These are phyloP conservation scores for Seiridium unicorne DNA, from an alignment of 2,329 filamentous ascomycete genomes.

Conservation along the genomic window DNA sequence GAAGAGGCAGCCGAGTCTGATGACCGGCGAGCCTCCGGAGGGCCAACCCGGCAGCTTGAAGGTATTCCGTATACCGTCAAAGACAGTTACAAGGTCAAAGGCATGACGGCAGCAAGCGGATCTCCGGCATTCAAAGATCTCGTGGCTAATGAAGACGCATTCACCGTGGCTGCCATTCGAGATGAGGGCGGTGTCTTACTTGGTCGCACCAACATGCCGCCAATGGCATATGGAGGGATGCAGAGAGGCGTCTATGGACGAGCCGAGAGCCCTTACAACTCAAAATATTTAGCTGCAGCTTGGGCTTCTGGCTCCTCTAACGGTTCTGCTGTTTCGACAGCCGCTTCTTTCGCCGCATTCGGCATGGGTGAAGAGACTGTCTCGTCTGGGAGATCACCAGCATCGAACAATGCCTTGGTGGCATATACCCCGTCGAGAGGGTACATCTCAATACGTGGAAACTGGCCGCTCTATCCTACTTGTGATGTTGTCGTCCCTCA, in stretches of 20 bases:
- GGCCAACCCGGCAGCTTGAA: conserved; percentile 40
- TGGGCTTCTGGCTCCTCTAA: conserved; percentile 59
- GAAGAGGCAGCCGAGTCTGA: conserved; percentile 47
- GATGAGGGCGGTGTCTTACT: conserved; percentile 49
- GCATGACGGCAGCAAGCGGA: conserved; percentile 51
- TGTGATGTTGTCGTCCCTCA: conserved; percentile 56
- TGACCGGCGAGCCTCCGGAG: conserved; percentile 35
- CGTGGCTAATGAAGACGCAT: conserved; percentile 50
- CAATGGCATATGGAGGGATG: conserved; percentile 59
- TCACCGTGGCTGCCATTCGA: conserved; percentile 43
- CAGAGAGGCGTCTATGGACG: conserved; percentile 55
- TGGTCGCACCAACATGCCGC: conserved; percentile 58
- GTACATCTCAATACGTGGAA: conserved; percentile 47
- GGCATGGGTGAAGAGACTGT: conserved; percentile 56
- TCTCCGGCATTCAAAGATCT: conserved; percentile 53
- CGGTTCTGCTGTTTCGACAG: conserved; percentile 49
- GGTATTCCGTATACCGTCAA: conserved; percentile 59
- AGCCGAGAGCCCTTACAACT: conserved; percentile 56
- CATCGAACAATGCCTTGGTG: conserved; percentile 54
- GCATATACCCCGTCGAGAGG: conserved; percentile 56
- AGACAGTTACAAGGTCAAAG: conserved; percentile 53
- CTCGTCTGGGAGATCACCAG: conserved; percentile 53
- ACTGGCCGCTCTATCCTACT: conserved; percentile 55
- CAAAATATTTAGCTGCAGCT: conserved; percentile 49
- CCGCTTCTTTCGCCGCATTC: conserved; percentile 50